Base-by-base conservation (phyloP, 164 flowering plant genomes). In the Magnolia kwangsiensis region DNA sequence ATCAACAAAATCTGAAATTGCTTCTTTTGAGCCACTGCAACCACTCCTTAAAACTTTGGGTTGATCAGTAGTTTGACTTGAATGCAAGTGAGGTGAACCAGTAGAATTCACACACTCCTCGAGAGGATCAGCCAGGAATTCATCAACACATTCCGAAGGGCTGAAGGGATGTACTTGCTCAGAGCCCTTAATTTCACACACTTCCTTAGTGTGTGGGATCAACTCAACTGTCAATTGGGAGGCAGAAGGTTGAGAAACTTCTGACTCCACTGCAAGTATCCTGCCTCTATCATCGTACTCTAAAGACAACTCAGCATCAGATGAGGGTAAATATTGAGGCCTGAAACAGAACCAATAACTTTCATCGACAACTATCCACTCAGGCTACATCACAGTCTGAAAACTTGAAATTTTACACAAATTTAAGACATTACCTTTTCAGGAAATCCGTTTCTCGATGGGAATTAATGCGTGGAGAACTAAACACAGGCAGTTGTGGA, bases 401-500 rank as follows among this genome's bases (percentile, higher is more conserved):
- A 59, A 74, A 7, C 8, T 67, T 4, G 10, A 51, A 67, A 73
- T 37, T 19, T 11, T 8, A 4, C 8, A 29, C 63, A 72, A 19
- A 67, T 31, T 16, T 3, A 37, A 24, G 23, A 49, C 20, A 64
- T 31, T 72, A 87, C 89, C 89, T 83, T 71, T 74, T 79, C 50
- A 78, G 59, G 27, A 75, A 77, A 76, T 68, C 74, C 71, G 76
- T 67, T 79, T 84, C 88, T 21, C 77, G 71, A 31, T 29, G 81
- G 20, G 77, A 51, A 73, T 81, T 83, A n/a, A 77, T 71, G 11
- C 73, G 84, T 8, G 91, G 92, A 19, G 91, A 88, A 5, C 84
- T 86, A 74, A 88, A 88, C 50, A 86, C 87, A 24, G 81, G 81
- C n/a, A 86, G 87, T 29, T 80, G 80, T 11, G 82, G 67, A 19